phyloP scores from a whole-genome alignment of 2,329 filamentous ascomycete species.

The Epichloe scottii region DNA sequence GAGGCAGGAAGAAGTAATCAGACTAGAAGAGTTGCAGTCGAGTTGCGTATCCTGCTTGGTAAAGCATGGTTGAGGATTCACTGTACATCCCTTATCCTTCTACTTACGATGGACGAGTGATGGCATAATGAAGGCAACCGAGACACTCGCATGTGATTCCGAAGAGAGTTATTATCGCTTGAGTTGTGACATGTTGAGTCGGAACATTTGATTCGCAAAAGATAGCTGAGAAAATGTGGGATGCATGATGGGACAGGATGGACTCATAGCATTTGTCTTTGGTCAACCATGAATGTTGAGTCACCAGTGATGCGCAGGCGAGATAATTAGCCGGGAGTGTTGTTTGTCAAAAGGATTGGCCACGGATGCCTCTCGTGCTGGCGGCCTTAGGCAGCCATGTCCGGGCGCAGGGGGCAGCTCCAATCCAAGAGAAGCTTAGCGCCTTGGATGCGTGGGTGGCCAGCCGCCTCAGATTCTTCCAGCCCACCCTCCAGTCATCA shows the following conservation, averaged over 20 bases:
- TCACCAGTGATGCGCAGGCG: slow-evolving; percentile 9
- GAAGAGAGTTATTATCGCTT: background rate
- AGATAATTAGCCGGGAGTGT: background rate
- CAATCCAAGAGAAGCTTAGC: slow-evolving; percentile 21
- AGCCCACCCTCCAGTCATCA: slow-evolving; percentile 24
- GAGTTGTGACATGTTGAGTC: background rate
- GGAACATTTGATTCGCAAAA: background rate
- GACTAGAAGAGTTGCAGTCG: background rate
- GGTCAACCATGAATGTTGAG: slow-evolving; percentile 6
- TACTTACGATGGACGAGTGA: background rate
- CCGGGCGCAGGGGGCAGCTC: slow-evolving; percentile 9
- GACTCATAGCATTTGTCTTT: background rate
- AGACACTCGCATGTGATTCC: background rate
- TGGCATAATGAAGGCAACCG: background rate
- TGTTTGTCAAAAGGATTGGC: no score
- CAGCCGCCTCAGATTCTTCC: slow-evolving; percentile 31
- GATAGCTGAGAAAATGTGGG: background rate
- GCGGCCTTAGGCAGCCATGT: slow-evolving; percentile 16
- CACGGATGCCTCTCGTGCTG: no score
- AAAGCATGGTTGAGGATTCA: background rate
- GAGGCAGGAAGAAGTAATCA: slow-evolving; percentile 28
- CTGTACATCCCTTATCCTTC: background rate
- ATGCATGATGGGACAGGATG: background rate
- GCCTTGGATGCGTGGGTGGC: slow-evolving; percentile 14
- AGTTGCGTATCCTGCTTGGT: background rate